phyloP scores from a whole-genome alignment of 2,329 filamentous ascomycete genomes.

The Beauveria sp. region DNA sequence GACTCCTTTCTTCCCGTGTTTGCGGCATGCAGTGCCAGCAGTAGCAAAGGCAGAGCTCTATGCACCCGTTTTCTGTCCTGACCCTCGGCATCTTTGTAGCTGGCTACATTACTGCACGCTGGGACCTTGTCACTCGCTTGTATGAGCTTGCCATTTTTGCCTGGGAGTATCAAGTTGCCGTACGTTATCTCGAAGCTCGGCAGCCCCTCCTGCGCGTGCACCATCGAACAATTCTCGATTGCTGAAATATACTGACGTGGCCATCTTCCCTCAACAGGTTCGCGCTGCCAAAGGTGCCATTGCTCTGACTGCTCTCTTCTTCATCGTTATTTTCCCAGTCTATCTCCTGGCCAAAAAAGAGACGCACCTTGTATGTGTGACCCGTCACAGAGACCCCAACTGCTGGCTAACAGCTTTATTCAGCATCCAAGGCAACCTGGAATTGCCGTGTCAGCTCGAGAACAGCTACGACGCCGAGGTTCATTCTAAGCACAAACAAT shows the following conservation, averaged over 20 bases:
- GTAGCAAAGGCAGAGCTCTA: constrained; percentile 46
- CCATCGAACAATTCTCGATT: neutral
- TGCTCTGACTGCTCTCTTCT: constrained; percentile 75
- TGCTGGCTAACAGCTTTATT: constrained; percentile 15
- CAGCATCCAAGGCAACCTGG: constrained; percentile 76
- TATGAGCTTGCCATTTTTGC: constrained; percentile 97
- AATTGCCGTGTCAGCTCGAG: constrained; percentile 83
- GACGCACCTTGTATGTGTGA: constrained; percentile 60
- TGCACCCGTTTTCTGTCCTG: constrained; percentile 97
- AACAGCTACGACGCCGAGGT: constrained; percentile 87
- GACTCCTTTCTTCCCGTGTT: constrained; percentile 14
- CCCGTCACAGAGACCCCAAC: neutral
- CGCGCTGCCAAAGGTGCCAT: constrained; percentile 81
- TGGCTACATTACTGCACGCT: constrained; percentile 98
- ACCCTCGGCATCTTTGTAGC: constrained; percentile 98
- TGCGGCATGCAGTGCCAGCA: constrained; percentile 37
- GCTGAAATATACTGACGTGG: constrained; percentile 3
- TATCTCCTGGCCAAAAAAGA: constrained; percentile 76
- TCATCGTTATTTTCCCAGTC: constrained; percentile 75
- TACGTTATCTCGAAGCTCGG: constrained; percentile 37
- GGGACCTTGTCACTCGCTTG: constrained; percentile 92
- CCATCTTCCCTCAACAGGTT: constrained; percentile 42
- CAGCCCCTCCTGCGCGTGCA: neutral
- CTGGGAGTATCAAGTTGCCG: constrained; percentile 97
- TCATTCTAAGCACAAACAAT: constrained; percentile 62